Evolutionary conservation across 2,329 filamentous ascomycete genomes (phyloP).

Genomic region (Aspergillus fischeri): DNA sequence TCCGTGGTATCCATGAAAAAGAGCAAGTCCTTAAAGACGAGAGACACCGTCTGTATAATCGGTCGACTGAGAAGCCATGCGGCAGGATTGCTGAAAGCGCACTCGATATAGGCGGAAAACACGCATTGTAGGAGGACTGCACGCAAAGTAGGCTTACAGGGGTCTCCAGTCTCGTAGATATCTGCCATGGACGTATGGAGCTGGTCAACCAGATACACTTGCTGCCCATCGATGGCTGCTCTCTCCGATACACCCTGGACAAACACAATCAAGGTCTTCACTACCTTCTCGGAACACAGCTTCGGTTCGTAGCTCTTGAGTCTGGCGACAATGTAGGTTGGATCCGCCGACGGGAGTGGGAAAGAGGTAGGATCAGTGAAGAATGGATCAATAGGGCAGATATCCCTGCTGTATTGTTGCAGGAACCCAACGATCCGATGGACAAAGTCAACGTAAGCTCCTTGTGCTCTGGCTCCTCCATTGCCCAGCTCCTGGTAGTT

Average conservation of each 20-base stretch:
- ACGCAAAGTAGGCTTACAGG: constrained; percentile 44
- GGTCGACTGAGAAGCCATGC: constrained; percentile 53
- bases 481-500: constrained; percentile 55
- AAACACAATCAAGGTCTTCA: constrained; percentile 56
- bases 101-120: constrained; percentile 55
- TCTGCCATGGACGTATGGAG: constrained; percentile 48
- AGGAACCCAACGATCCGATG: constrained; percentile 56
- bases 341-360: constrained; percentile 57
- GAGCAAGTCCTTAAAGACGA: constrained; percentile 42
- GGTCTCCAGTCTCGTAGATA: constrained; percentile 39
- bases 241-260: constrained; percentile 57
- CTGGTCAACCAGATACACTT: constrained; percentile 53
- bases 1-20: constrained; percentile 45
- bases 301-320: constrained; percentile 57
- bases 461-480: constrained; percentile 33
- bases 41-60: constrained; percentile 46
- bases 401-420: constrained; percentile 56
- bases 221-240: constrained; percentile 55
- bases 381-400: constrained; percentile 54
- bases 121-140: constrained; percentile 51
- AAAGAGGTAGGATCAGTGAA: constrained; percentile 59
- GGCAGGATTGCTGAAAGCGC: constrained; percentile 40
- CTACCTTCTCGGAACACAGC: constrained; percentile 44
- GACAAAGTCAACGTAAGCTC: constrained; percentile 59
- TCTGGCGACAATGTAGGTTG: constrained; percentile 59